phyloP scores from a whole-genome alignment of 345 rosid genomes.

The Litchi chinensis region DNA sequence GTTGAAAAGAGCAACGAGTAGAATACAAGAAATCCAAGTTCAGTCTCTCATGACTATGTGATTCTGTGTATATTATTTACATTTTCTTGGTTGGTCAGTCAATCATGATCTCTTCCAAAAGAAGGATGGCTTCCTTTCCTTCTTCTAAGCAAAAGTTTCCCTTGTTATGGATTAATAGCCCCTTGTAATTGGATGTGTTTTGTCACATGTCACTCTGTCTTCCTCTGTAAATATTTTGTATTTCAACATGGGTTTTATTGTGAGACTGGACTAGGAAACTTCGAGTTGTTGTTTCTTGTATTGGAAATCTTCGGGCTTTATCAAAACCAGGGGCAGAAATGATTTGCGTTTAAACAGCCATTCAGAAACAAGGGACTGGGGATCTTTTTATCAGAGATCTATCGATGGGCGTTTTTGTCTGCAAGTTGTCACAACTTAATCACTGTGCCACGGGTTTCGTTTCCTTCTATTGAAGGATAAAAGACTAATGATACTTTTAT shows the following conservation, averaged over 20 bases:
- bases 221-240: neutral
- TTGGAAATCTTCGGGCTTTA: constrained; percentile 1
- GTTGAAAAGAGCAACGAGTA: constrained; percentile 21
- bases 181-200: constrained; percentile 14
- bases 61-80: constrained; percentile 2
- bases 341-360: constrained; percentile 15
- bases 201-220: too few species aligned
- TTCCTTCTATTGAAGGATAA: neutral
- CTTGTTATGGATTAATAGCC: constrained; percentile 12
- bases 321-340: constrained; percentile 34
- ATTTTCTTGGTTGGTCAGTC: too few species aligned
- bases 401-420: constrained; percentile 23
- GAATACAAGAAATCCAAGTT: constrained; percentile 41
- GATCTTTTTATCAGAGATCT: neutral
- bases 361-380: constrained; percentile 4
- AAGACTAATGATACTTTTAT: too few species aligned
- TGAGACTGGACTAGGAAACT: neutral
- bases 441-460: neutral
- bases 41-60: constrained; percentile 45
- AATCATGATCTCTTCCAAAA: constrained; percentile 27
- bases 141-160: constrained; percentile 22
- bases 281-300: neutral
- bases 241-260: neutral
- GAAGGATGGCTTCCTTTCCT: constrained; percentile 18
- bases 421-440: neutral